Evolutionary conservation across 805 yeast genomes (phyloP), one percentile per base, ranked within the genome.

Genomic region (Candida sanyiensis): DNA sequence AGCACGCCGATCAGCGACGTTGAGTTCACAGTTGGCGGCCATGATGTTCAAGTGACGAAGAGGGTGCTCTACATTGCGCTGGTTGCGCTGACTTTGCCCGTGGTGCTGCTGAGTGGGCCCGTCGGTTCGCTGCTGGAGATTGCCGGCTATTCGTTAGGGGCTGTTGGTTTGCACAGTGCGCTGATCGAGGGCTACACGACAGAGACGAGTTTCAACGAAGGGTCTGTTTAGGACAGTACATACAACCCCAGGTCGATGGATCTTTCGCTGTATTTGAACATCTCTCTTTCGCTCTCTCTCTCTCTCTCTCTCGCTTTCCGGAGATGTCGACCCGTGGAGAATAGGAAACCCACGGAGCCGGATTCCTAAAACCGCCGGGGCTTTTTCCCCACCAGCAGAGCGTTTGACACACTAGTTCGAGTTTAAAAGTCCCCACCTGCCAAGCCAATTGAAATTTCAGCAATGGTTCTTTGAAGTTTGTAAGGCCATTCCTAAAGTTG

Each of bases 201-300:
- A 7, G 51, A 47, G 26, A 47, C 48, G 2, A 41, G 46, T n/a
- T 47, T 47, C 24, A 47, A 46, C 20, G 51, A 47, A 16, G 37
- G 38, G 19, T 42, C 42, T 27, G 49, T 45, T 4, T 47, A 20
- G 33, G n/a, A n/a, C n/a, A n/a, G n/a, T n/a, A n/a, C n/a, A n/a
- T n/a, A n/a, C n/a, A n/a, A n/a, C n/a, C n/a, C n/a, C n/a, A n/a
- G n/a, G n/a, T n/a, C n/a, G n/a, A n/a, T n/a, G n/a, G n/a, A n/a
- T n/a, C n/a, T n/a, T n/a, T n/a, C n/a, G n/a, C n/a, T n/a, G n/a
- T n/a, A n/a, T n/a, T n/a, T n/a, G n/a, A n/a, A n/a, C n/a, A n/a
- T n/a, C n/a, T n/a, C n/a, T n/a, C n/a, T n/a, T n/a, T n/a, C n/a
- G n/a, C n/a, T n/a, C n/a, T n/a, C n/a, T n/a, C n/a, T n/a, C n/a